These are phyloP conservation scores for Alternaria postmessia DNA, from an alignment of 2,329 filamentous ascomycete genomes.

Conservation along the genomic window DNA sequence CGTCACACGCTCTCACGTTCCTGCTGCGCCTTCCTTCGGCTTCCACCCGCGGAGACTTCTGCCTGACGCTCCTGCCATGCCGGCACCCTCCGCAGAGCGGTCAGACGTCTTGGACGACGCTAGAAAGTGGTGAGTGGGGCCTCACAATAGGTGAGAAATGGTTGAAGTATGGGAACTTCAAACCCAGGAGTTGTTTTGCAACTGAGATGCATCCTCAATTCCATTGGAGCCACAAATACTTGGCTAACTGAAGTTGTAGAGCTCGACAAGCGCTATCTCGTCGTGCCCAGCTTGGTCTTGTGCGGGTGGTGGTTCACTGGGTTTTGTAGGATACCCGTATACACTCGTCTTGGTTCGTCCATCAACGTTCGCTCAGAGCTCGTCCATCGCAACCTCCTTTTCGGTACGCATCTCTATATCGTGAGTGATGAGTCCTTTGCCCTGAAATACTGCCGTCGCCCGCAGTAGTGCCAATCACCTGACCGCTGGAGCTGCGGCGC, in stretches of 20 bases:
- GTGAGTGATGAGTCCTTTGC: constrained; percentile 21
- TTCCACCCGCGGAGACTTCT: not conserved
- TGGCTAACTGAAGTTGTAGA: constrained; percentile 26
- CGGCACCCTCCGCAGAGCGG: constrained; percentile 15
- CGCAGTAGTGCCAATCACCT: constrained; percentile 19
- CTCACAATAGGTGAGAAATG: constrained; percentile 13
- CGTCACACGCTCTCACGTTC: not conserved
- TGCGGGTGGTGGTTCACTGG: constrained; percentile 8
- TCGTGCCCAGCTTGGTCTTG: constrained; percentile 10
- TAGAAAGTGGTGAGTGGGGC: constrained; percentile 17
- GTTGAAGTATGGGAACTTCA: constrained; percentile 26
- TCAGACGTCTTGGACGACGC: constrained; percentile 13
- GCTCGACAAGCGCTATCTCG: constrained; percentile 29
- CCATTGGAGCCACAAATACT: not conserved
- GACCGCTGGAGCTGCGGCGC: constrained; percentile 5
- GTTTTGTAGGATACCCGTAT: constrained; percentile 8
- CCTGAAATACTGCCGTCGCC: constrained; percentile 16
- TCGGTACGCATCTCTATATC: not conserved
- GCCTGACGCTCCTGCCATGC: constrained; percentile 1
- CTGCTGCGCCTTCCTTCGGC: not conserved
- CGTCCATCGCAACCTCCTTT: constrained; percentile 10
- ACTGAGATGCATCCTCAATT: constrained; percentile 26
- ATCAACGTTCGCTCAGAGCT: constrained; percentile 1
- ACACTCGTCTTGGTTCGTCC: constrained; percentile 4
- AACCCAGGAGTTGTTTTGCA: constrained; percentile 21